A percentile compares a stretch with the other conserved stretches of the same genome.
Evolutionary conservation across 2,329 filamentous ascomycete genomes (phyloP).

Genomic region (Paracamarosporium sp.): DNA sequence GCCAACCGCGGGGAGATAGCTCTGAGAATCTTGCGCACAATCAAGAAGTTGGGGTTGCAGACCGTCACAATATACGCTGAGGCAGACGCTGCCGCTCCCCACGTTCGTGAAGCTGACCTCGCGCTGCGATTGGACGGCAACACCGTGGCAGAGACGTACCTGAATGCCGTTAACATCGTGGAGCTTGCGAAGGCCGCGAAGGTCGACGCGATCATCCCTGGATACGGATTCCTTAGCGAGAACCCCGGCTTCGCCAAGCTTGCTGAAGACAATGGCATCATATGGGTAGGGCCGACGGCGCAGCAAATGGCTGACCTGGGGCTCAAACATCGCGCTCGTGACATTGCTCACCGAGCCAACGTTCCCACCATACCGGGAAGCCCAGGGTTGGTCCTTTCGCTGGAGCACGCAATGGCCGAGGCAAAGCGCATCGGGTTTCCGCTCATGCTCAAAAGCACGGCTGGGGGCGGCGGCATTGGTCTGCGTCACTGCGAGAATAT

Average conservation of each 20-base stretch:
- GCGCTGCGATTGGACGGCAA: slow-evolving; percentile 58
- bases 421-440: slow-evolving; percentile 58
- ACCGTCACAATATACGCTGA: slow-evolving; percentile 66
- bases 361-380: slow-evolving; percentile 64
- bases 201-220: slow-evolving; percentile 68
- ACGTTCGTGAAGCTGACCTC: slow-evolving; percentile 62
- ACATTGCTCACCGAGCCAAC: slow-evolving; percentile 58
- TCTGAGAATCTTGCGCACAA: slow-evolving; percentile 61
- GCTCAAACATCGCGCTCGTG: slow-evolving; percentile 64
- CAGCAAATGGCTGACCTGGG: slow-evolving; percentile 63
- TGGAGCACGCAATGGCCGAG: slow-evolving; percentile 55
- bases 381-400: slow-evolving; percentile 54
- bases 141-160: slow-evolving; percentile 59
- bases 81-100: slow-evolving; percentile 61
- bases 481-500: slow-evolving; percentile 76
- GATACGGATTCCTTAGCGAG: slow-evolving; percentile 72
- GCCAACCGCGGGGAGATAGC: slow-evolving; percentile 19
- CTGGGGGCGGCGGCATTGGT: slow-evolving; percentile 76
- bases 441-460: slow-evolving; percentile 69
- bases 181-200: slow-evolving; percentile 57
- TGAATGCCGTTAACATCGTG: slow-evolving; percentile 57
- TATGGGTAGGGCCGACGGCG: slow-evolving; percentile 66
- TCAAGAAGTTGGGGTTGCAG: slow-evolving; percentile 56
- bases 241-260: slow-evolving; percentile 66
- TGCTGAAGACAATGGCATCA: slow-evolving; percentile 61